A percentile compares a stretch with the other conserved stretches of the same genome.
Conservation (phyloP, 306 rosid genomes). For the Albizia julibrissin region DNA sequence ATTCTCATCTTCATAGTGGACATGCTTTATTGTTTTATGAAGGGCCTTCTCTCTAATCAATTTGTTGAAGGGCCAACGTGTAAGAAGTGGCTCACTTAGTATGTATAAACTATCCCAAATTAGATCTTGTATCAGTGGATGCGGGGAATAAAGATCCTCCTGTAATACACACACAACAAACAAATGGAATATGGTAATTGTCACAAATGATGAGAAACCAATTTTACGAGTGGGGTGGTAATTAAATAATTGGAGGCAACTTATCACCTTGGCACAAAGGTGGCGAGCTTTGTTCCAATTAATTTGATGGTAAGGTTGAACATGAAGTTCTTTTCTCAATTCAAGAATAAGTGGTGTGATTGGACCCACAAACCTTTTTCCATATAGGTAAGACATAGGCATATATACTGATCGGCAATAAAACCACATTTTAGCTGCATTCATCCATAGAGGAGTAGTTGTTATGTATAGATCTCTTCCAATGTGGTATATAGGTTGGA, state of each 20-base stretch:
- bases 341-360: conserved; percentile 55
- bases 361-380: conserved; percentile 55
- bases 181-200: too few species aligned
- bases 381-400: conserved; percentile 50
- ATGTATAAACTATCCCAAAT: conserved; percentile 44
- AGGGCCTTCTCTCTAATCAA: neutral
- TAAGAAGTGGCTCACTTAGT: conserved; percentile 45
- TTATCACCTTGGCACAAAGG: conserved; percentile 44
- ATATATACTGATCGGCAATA: conserved; percentile 45
- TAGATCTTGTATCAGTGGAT: conserved; percentile 42
- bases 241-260: conserved; percentile 4
- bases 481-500: too few species aligned
- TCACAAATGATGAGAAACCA: too few species aligned
- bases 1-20: conserved; percentile 60
- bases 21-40: conserved; percentile 33
- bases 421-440: conserved; percentile 63
- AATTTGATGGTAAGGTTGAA: conserved; percentile 34
- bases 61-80: conserved; percentile 55
- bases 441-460: neutral
- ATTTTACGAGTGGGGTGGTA: too few species aligned
- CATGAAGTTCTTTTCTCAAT: conserved; percentile 50
- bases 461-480: neutral
- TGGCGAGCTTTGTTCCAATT: conserved; percentile 54
- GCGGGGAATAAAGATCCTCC: conserved; percentile 53
- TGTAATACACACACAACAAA: neutral